Evolutionary conservation across 345 rosid genomes (phyloP).

Genomic region (Corchorus olitorius): DNA sequence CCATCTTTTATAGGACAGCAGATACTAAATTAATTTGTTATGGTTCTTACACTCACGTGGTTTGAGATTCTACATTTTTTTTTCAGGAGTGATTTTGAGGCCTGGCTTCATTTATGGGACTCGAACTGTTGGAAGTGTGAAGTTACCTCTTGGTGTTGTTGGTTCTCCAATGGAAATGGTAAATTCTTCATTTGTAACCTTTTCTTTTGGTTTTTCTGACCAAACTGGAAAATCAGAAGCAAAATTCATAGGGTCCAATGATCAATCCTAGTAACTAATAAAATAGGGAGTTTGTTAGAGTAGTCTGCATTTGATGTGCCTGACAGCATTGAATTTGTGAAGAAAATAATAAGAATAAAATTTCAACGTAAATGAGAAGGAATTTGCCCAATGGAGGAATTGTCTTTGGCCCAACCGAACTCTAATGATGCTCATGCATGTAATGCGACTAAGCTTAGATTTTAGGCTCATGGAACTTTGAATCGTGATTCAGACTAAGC

Average conservation of each 20-base stretch:
- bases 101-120: constrained; percentile 98
- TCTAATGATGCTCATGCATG: not conserved
- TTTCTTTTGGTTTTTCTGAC: not conserved
- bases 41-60: not conserved
- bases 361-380: not conserved
- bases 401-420: not conserved
- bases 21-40: not conserved
- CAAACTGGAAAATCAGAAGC: not conserved
- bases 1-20: not conserved
- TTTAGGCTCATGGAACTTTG: not conserved
- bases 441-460: not conserved
- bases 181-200: constrained; percentile 15
- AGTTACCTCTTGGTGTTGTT: constrained; percentile 76
- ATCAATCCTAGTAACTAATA: not conserved
- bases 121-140: constrained; percentile 76
- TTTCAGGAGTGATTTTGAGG: constrained; percentile 80
- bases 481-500: not conserved
- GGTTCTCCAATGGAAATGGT: constrained; percentile 97
- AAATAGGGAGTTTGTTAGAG: not conserved
- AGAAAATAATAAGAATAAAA: not conserved
- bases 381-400: not conserved
- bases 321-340: not conserved
- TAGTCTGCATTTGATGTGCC: not conserved
- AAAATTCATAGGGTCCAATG: not conserved
- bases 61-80: not conserved